Evolutionary conservation across 192 early-diverging fungal genomes (phyloP).

Genomic region (Backusella mclennaniae): DNA sequence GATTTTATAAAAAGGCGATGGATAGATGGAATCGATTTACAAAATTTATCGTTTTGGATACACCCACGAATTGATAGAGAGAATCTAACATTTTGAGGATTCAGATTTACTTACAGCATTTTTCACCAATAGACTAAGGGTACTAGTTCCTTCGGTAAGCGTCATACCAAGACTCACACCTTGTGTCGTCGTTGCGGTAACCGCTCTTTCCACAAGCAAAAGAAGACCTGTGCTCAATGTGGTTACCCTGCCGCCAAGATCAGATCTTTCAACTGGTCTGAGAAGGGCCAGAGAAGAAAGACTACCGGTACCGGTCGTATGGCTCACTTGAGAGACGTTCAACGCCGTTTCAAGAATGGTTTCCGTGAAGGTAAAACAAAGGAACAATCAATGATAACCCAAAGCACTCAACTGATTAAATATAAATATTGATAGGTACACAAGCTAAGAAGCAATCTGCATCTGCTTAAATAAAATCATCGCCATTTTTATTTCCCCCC

Average conservation of each 20-base stretch:
- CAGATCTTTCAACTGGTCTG: slow-evolving; percentile 95
- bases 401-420: background rate
- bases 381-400: background rate
- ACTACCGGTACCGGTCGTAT: slow-evolving; percentile 99
- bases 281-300: slow-evolving; percentile 97
- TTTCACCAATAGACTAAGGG: slow-evolving; percentile 79
- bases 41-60: background rate
- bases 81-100: background rate
- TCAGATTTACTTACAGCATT: background rate
- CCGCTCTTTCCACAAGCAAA: slow-evolving; percentile 99
- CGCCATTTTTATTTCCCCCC: background rate
- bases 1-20: background rate
- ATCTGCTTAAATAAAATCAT: slow-evolving; percentile 17
- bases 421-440: slow-evolving; percentile 7
- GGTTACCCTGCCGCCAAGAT: slow-evolving; percentile 98
- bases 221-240: slow-evolving; percentile 99
- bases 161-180: slow-evolving; percentile 99
- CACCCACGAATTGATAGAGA: slow-evolving; percentile 5
- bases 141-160: slow-evolving; percentile 99
- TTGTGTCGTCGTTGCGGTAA: slow-evolving; percentile 97
- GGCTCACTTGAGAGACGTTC: slow-evolving; percentile 91
- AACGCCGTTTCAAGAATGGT: slow-evolving; percentile 97
- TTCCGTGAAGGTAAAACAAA: slow-evolving; percentile 78
- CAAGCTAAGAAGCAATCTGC: slow-evolving; percentile 20
- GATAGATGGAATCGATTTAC: background rate